These are phyloP conservation scores for Jacaranda copaia DNA, from an alignment of 257 asterid species.

Conservation along the genomic window DNA sequence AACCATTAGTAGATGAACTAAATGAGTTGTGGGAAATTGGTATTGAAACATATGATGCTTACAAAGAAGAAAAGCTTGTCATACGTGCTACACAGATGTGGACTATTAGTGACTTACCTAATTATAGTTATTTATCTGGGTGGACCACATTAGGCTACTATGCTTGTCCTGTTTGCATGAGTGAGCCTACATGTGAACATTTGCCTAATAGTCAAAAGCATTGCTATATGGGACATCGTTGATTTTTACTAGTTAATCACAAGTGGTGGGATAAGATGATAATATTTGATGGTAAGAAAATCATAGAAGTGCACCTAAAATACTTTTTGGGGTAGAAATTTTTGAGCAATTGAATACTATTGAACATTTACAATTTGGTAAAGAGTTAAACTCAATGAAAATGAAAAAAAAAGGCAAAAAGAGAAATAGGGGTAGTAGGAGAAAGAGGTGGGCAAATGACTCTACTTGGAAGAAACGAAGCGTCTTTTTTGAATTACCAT, in stretches of 20 bases:
- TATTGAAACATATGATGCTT: background rate
- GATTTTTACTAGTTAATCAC: constrained; percentile 9
- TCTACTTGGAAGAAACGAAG: constrained; percentile 22
- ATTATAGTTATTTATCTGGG: background rate
- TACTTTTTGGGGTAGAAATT: background rate
- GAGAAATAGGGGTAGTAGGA: background rate
- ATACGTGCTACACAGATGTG: background rate
- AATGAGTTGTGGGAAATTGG: background rate
- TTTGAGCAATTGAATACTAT: background rate
- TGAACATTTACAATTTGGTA: constrained; percentile 10
- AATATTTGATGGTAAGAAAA: background rate
- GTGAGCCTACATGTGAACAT: constrained; percentile 5
- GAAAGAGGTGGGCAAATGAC: background rate
- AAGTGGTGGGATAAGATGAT: background rate
- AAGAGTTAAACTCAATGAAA: background rate
- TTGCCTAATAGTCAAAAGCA: background rate
- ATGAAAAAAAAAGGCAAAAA: background rate
- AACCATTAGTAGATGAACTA: constrained; percentile 3
- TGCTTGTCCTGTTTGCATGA: constrained; percentile 17
- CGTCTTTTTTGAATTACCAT: constrained; percentile 28
- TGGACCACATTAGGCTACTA: background rate
- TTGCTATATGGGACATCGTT: background rate
- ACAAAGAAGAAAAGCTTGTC: background rate
- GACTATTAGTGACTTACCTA: constrained; percentile 23
- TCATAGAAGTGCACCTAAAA: background rate